Conservation (phyloP, 345 rosid species). For the Camelina laxa region DNA sequence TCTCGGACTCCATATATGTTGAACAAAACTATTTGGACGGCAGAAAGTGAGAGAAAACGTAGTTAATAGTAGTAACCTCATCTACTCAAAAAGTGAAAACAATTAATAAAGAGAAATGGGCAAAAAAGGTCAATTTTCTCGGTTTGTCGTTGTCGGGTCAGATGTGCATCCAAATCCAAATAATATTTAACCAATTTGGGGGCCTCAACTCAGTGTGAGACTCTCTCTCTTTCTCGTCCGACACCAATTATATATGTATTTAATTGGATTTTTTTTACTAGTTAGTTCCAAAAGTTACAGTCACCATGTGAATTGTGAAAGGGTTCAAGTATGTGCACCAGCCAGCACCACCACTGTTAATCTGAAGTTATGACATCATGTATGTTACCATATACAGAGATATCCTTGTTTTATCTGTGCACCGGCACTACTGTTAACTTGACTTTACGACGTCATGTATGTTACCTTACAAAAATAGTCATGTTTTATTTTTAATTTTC, state of each 20-base stretch:
- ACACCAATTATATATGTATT: slow-evolving; percentile 26
- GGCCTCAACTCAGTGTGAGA: slow-evolving; percentile 8
- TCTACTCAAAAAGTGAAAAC: slow-evolving; percentile 10
- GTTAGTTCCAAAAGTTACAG: slow-evolving; percentile 28
- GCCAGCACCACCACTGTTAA: slow-evolving; percentile 21
- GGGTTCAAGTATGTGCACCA: slow-evolving; percentile 27
- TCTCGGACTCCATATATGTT: not conserved
- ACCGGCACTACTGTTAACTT: slow-evolving; percentile 26
- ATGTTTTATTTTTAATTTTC: not conserved
- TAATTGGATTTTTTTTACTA: slow-evolving; percentile 8
- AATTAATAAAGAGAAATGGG: slow-evolving; percentile 2
- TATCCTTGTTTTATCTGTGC: slow-evolving; percentile 23
- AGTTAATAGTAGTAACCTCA: slow-evolving; percentile 20
- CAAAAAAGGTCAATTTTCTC: slow-evolving; percentile 34
- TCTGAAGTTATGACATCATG: slow-evolving; percentile 31
- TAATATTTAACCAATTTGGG: slow-evolving; percentile 1
- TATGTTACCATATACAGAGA: slow-evolving; percentile 19
- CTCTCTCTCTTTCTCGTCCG: slow-evolving; percentile 9
- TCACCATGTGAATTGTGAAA: slow-evolving; percentile 32
- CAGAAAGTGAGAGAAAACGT: slow-evolving; percentile 4
- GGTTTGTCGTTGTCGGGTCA: slow-evolving; percentile 44
- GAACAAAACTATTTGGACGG: slow-evolving; percentile 31
- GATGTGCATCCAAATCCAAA: slow-evolving; percentile 30
- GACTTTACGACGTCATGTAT: slow-evolving; percentile 28
- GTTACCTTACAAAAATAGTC: slow-evolving; percentile 14